Percentiles rank a stretch among this genome's conserved stretches.
Evolutionary conservation across 2,329 filamentous ascomycete genomes (phyloP).

Genomic region (Lomentospora prolificans): DNA sequence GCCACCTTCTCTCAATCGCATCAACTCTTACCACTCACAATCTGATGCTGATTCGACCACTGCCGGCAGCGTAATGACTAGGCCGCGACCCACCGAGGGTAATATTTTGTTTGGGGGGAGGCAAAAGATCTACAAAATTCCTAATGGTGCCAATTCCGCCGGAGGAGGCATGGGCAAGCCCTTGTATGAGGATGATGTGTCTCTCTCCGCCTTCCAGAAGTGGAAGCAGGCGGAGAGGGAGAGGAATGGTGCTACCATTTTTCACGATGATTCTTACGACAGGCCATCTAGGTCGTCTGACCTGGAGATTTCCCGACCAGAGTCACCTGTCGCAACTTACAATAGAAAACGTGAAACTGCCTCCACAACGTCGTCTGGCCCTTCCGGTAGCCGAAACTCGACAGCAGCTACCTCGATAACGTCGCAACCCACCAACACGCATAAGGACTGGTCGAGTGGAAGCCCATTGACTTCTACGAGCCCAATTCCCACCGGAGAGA

Average conservation of each 20-base stretch:
- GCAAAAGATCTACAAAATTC: conserved; percentile 89
- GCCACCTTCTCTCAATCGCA: conserved; percentile 45
- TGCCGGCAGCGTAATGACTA: conserved; percentile 65
- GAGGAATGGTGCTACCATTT: conserved; percentile 26
- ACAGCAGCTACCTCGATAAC: conserved; percentile 81
- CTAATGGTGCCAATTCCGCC: conserved; percentile 35
- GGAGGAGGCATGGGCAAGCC: conserved; percentile 50
- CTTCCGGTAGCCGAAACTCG: conserved; percentile 61
- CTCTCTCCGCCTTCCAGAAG: conserved; percentile 73
- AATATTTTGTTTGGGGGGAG: conserved; percentile 91
- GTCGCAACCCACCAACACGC: conserved; percentile 48
- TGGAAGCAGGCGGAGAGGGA: conserved; percentile 55
- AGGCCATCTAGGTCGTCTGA: conserved; percentile 10
- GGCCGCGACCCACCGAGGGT: conserved; percentile 73
- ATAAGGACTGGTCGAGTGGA: conserved; percentile 30
- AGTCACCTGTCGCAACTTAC: conserved; percentile 44
- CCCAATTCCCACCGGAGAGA: conserved; percentile 7
- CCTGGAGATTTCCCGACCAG: conserved; percentile 19
- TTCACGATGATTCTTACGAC: conserved; percentile 24
- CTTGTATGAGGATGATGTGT: conserved; percentile 81
- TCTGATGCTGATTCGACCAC: conserved; percentile 54
- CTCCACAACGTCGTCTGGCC: conserved; percentile 66
- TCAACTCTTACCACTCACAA: conserved; percentile 54
- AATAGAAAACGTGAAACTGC: conserved; percentile 75
- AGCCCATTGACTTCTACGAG: not conserved